phyloP scores from a whole-genome alignment of 2,329 filamentous ascomycete species.

The Purpureocillium lavendulum region DNA sequence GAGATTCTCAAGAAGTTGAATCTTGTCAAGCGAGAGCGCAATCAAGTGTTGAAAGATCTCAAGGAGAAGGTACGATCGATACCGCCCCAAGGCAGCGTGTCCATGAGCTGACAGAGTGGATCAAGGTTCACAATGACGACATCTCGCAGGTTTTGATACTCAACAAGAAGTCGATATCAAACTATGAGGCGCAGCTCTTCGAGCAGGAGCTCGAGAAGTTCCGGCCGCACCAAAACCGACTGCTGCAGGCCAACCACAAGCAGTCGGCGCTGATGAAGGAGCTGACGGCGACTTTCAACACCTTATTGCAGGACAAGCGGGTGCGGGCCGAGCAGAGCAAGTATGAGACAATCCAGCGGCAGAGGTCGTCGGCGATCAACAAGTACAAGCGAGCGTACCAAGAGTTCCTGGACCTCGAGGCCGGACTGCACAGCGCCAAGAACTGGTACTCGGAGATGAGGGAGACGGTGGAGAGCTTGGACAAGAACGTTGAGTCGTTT shows the following conservation, averaged over 20 bases:
- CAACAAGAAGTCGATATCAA: slow-evolving; percentile 94
- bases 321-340: slow-evolving; percentile 91
- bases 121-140: slow-evolving; percentile 85
- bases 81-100: no score
- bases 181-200: slow-evolving; percentile 87
- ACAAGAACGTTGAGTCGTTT: slow-evolving; percentile 95
- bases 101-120: slow-evolving; percentile 11
- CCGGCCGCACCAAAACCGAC: slow-evolving; percentile 79
- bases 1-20: slow-evolving; percentile 86
- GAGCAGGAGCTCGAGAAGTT: slow-evolving; percentile 98
- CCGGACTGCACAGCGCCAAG: slow-evolving; percentile 79
- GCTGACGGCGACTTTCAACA: slow-evolving; percentile 77
- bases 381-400: slow-evolving; percentile 89
- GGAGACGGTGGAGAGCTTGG: slow-evolving; percentile 82
- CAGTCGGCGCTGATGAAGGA: slow-evolving; percentile 93
- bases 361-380: slow-evolving; percentile 70
- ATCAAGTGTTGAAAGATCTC: slow-evolving; percentile 88
- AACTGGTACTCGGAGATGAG: slow-evolving; percentile 95
- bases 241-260: slow-evolving; percentile 92
- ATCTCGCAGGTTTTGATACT: slow-evolving; percentile 95
- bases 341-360: slow-evolving; percentile 80
- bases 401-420: slow-evolving; percentile 81
- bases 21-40: slow-evolving; percentile 82
- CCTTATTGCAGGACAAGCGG: slow-evolving; percentile 84
- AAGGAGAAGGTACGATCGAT: slow-evolving; percentile 72